Base-by-base conservation (phyloP, 441 rosid species). In the Erodium moschatum region DNA sequence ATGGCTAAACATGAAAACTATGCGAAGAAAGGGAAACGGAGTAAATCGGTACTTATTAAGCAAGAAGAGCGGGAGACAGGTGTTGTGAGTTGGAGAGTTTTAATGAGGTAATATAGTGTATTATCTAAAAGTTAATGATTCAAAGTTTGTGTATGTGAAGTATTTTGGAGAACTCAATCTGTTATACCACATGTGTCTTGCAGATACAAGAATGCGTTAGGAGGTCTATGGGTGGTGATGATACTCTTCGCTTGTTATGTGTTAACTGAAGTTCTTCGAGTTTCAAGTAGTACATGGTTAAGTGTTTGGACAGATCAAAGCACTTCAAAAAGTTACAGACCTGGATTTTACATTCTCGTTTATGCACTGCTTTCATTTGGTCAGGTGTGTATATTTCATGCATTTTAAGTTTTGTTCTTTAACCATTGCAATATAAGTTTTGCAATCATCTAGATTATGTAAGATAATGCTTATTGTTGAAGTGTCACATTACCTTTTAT, bases 201-300 rank as follows among this genome's bases (percentile, higher is more conserved):
- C 81, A 96, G 99, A 88, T 96, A 90, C 79, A 91, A 86, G 82
- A 82, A 86, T 81, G 97, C 99, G 77, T 81, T 96, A 72, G 99
- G 99, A 79, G 99, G 98, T 66, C 74, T 87, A 18, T 89, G 98
- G 99, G 97, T 16, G 71, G 98, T 96, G 67, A 74, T 78, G 78
- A 75, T 92, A 27, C 99, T 96, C 64, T 83, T 96, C 66, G 40
- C 74, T 62, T 96, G 98, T 85, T 92, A 88, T 64, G 58, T 89
- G 66, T 19, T 75, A 52, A 85, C 97, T 31, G 99, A 96, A 88
- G 77, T 78, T 71, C 81, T 96, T 65, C 83, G 99, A 74, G 85
- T 96, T 80, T 88, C 92, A 69, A 85, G 94, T 74, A 96, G 99
- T 79, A 92, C 91, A n/a, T 96, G 99, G 99, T 82, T 92, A 85